Evolutionary conservation across 1,284 basidiomycete genomes (phyloP).

Genomic region (Fomitopsis schrenkii): DNA sequence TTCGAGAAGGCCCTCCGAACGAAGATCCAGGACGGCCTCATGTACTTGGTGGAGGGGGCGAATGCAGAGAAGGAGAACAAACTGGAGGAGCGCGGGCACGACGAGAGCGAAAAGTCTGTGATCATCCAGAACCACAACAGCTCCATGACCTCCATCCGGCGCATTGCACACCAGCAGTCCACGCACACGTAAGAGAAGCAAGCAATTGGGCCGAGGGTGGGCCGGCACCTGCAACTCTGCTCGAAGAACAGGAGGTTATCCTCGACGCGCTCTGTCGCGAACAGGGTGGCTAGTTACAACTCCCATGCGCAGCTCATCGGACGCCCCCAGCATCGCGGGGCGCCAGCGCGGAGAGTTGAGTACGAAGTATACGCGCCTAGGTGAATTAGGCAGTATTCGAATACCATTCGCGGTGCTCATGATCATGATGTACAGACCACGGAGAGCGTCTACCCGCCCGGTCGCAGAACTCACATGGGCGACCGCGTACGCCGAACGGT

Average conservation of each 20-base stretch:
- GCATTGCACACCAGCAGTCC: constrained; percentile 27
- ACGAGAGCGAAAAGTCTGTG: constrained; percentile 23
- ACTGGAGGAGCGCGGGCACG: constrained; percentile 28
- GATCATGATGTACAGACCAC: not conserved
- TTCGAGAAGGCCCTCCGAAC: constrained; percentile 44
- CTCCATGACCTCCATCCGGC: constrained; percentile 31
- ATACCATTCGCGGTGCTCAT: not conserved
- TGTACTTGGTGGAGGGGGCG: constrained; percentile 44
- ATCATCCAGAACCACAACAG: constrained; percentile 34
- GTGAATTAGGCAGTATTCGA: not conserved
- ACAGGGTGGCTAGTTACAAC: constrained; percentile 10
- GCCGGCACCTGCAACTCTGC: constrained; percentile 13
- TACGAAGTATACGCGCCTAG: not conserved
- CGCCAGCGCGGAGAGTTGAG: constrained; percentile 11
- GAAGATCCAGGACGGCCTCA: constrained; percentile 41
- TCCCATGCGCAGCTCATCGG: not conserved
- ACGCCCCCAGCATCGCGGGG: constrained; percentile 4
- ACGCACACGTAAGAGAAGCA: constrained; percentile 21
- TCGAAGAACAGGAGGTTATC: constrained; percentile 28
- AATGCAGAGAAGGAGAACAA: constrained; percentile 36
- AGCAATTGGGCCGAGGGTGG: constrained; percentile 14
- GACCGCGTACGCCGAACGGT: constrained; percentile 1
- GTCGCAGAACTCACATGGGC: not conserved
- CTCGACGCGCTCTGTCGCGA: constrained; percentile 25
- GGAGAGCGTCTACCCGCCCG: not conserved